Conservation (phyloP, 352 stramenopile genomes). For the Pelagophyceae sp. region DNA sequence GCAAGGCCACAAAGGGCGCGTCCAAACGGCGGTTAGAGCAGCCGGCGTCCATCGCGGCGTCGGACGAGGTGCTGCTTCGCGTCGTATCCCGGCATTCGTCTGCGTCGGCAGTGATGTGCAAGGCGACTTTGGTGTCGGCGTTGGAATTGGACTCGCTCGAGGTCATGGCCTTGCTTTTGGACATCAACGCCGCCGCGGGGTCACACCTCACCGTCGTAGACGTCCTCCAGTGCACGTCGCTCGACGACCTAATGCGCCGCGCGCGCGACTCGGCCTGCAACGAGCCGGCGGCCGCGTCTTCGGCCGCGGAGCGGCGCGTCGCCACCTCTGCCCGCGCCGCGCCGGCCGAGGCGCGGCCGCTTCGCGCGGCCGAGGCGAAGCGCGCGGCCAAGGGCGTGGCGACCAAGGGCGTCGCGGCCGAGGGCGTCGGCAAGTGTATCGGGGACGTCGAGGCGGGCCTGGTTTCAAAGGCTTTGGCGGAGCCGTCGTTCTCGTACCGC, state of each 20-base stretch:
- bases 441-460: neutral
- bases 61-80: too few relatives aligned
- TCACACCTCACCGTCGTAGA: neutral
- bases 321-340: neutral
- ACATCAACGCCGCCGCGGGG: constrained; percentile 5
- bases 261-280: neutral
- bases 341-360: too few relatives aligned
- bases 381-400: neutral
- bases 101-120: neutral
- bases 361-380: neutral
- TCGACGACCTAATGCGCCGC: neutral
- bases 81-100: neutral
- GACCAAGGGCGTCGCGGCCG: neutral
- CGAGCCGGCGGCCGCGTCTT: neutral
- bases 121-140: neutral
- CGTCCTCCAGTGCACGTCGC: neutral
- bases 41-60: too few relatives aligned
- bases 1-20: too few relatives aligned
- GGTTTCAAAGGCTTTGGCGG: neutral
- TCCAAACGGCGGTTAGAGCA: too few relatives aligned
- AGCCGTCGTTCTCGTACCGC: neutral
- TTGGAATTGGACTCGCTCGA: neutral
- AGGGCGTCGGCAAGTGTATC: neutral
- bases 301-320: too few relatives aligned
- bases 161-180: constrained; percentile 10